phyloP scores from a whole-genome alignment of 2,329 filamentous ascomycete species.

The Fusarium duplospermum region DNA sequence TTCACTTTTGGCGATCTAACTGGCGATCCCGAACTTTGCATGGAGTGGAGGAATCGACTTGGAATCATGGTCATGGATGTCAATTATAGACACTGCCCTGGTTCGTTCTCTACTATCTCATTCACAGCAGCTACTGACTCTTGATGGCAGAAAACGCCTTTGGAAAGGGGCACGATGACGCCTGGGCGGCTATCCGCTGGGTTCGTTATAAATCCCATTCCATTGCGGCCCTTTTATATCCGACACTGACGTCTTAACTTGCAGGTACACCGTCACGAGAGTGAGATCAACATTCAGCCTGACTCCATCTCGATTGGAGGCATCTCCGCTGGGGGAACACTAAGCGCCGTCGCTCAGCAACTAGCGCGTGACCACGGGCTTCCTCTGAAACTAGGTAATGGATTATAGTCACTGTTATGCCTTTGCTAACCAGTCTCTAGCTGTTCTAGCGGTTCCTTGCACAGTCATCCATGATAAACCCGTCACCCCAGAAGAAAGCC shows the following conservation, averaged over 20 bases:
- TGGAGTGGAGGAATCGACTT: neutral
- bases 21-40: neutral
- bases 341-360: neutral
- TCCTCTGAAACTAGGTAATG: neutral
- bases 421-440: neutral
- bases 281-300: neutral
- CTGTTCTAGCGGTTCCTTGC: neutral
- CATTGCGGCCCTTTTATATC: fast-evolving
- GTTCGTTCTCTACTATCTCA: neutral
- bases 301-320: neutral
- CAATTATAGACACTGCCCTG: neutral
- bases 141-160: neutral
- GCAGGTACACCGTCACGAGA: neutral
- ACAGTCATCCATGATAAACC: neutral
- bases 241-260: neutral
- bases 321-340: neutral
- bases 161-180: neutral
- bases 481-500: neutral
- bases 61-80: neutral
- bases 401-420: fast-evolving
- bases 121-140: neutral
- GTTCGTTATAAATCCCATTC: neutral
- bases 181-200: neutral
- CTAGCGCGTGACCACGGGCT: neutral
- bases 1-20: neutral